Evolutionary conservation across 2,329 filamentous ascomycete genomes (phyloP).

Genomic region (Arthrinium puccinioides): DNA sequence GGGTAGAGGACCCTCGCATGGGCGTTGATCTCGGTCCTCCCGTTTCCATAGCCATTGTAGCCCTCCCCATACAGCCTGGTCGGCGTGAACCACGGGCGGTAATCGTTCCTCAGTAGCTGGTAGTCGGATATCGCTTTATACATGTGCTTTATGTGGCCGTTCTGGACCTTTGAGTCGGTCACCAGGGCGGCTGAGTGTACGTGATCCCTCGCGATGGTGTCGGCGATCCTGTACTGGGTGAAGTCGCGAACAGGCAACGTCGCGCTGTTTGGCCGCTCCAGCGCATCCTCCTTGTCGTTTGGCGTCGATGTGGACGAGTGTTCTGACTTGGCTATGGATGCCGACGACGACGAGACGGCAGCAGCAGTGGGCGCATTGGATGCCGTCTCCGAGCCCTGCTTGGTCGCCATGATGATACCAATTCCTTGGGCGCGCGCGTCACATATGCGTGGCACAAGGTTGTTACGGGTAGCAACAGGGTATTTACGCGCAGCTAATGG

Average conservation of each 20-base stretch:
- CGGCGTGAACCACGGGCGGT: constrained; percentile 48
- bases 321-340: constrained; percentile 17
- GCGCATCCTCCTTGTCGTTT: constrained; percentile 22
- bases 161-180: constrained; percentile 43
- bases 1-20: constrained; percentile 75
- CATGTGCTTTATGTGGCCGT: constrained; percentile 54
- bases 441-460: too few species aligned
- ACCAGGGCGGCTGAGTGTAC: constrained; percentile 45
- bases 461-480: too few species aligned
- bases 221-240: constrained; percentile 45
- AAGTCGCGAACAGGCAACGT: constrained; percentile 39
- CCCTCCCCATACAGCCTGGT: constrained; percentile 61
- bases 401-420: constrained; percentile 21
- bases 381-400: constrained; percentile 19
- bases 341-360: constrained; percentile 10
- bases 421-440: too few species aligned
- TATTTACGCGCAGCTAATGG: too few species aligned
- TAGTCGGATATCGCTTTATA: constrained; percentile 66
- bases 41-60: constrained; percentile 86
- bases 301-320: constrained; percentile 22
- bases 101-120: constrained; percentile 48
- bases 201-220: constrained; percentile 46
- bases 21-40: constrained; percentile 64
- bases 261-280: constrained; percentile 19
- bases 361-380: constrained; percentile 14